Evolutionary conservation across 1,284 basidiomycete genomes (phyloP).

Genomic region (Trametes versicolor): DNA sequence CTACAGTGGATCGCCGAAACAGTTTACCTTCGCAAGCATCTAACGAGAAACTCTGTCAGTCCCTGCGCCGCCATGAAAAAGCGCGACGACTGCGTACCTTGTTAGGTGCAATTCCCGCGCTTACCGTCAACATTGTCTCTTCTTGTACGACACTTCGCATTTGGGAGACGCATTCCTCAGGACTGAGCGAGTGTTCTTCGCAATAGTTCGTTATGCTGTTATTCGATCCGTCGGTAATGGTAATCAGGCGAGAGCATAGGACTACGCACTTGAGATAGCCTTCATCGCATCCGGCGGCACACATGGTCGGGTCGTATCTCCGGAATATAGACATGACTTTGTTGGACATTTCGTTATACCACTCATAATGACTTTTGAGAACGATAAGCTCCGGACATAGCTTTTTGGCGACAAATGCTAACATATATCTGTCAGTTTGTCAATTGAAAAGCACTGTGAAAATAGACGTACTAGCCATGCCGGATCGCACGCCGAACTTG

Average conservation of each 20-base stretch:
- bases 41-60: slow-evolving; percentile 27
- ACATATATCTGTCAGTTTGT: slow-evolving; percentile 14
- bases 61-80: not conserved
- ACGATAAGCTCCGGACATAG: slow-evolving; percentile 93
- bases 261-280: slow-evolving; percentile 81
- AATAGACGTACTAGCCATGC: slow-evolving; percentile 82
- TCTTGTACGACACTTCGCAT: slow-evolving; percentile 78
- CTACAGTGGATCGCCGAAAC: not conserved
- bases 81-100: slow-evolving; percentile 56
- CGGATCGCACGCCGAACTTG: slow-evolving; percentile 88
- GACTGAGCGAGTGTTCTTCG: slow-evolving; percentile 66
- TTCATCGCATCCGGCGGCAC: slow-evolving; percentile 87
- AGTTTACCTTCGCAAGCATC: slow-evolving; percentile 45
- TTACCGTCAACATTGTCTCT: slow-evolving; percentile 89
- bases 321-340: slow-evolving; percentile 75
- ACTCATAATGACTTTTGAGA: slow-evolving; percentile 68
- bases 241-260: slow-evolving; percentile 1
- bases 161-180: slow-evolving; percentile 80
- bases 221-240: slow-evolving; percentile 39
- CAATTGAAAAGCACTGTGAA: slow-evolving; percentile 2
- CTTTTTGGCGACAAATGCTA: slow-evolving; percentile 91
- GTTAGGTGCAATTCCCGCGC: slow-evolving; percentile 93
- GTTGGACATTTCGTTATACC: slow-evolving; percentile 79
- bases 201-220: slow-evolving; percentile 80
- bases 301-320: slow-evolving; percentile 86